Evolutionary conservation across 2,329 filamentous ascomycete genomes (phyloP).

Genomic region (Fusarium pininemorale): DNA sequence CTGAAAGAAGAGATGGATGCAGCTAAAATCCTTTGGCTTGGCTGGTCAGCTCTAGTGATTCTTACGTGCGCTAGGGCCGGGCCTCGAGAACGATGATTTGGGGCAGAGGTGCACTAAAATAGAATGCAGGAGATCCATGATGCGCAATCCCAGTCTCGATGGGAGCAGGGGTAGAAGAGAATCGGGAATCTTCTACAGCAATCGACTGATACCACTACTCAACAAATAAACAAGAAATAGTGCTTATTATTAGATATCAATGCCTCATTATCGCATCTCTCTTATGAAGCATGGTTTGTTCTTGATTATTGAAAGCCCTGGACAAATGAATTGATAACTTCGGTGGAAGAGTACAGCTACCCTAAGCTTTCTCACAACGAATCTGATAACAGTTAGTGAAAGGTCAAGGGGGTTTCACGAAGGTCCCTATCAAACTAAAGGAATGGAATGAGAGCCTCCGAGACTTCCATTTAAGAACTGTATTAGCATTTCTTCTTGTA

Average conservation of each 20-base stretch:
- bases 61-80: constrained; percentile 14
- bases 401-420: background rate
- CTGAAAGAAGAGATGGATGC: constrained; percentile 6
- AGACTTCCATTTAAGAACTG: background rate
- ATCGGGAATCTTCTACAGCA: background rate
- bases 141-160: background rate
- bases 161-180: background rate
- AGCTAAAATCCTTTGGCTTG: constrained; percentile 9
- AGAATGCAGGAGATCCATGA: background rate
- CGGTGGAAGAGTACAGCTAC: background rate
- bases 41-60: constrained; percentile 17
- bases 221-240: background rate
- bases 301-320: background rate
- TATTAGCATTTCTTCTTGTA: background rate
- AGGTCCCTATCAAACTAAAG: background rate
- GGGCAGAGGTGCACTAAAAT: background rate
- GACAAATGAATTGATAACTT: background rate
- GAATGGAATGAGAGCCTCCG: background rate
- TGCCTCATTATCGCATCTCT: background rate
- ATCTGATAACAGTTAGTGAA: background rate
- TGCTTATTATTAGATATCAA: background rate
- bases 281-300: too few species aligned
- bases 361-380: background rate
- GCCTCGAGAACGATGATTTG: constrained; percentile 8
- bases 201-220: background rate